phyloP scores from a whole-genome alignment of 176 grass and related monocot species.

The Carex kokanica region DNA sequence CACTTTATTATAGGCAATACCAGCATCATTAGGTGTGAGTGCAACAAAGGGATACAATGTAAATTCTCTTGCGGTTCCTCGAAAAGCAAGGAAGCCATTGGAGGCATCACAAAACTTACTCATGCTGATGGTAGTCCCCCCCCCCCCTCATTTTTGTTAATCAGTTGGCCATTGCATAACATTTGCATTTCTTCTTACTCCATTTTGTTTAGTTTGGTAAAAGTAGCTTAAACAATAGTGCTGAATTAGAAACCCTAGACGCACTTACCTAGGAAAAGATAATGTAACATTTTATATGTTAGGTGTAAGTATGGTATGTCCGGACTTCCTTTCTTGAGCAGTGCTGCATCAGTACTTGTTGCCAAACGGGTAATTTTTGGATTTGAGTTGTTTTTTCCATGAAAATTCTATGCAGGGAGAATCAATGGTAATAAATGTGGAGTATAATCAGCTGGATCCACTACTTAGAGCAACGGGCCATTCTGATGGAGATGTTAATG shows the following conservation, averaged over 20 bases:
- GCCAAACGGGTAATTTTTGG: neutral
- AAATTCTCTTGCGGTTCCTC: slow-evolving; percentile 92
- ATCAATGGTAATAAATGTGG: slow-evolving; percentile 96
- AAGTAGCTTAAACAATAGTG: neutral
- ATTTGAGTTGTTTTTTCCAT: slow-evolving; percentile 16
- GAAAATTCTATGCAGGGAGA: slow-evolving; percentile 50
- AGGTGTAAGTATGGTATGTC: neutral
- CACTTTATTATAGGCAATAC: slow-evolving; percentile 68
- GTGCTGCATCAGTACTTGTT: neutral
- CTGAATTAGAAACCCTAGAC: neutral
- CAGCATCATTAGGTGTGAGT: slow-evolving; percentile 91
- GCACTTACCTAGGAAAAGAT: neutral
- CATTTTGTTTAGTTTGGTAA: neutral
- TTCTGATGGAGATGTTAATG: slow-evolving; percentile 87
- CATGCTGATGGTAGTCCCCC: slow-evolving; percentile 64
- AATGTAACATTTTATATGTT: neutral
- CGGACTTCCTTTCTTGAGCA: neutral
- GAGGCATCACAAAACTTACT: slow-evolving; percentile 97
- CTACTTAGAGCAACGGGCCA: slow-evolving; percentile 82
- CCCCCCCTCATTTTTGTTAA: neutral
- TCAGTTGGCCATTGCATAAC: neutral
- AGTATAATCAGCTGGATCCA: slow-evolving; percentile 99
- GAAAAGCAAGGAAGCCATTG: slow-evolving; percentile 97
- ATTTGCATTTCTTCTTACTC: neutral
- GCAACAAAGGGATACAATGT: slow-evolving; percentile 82